Conservation (phyloP, 2,329 filamentous ascomycete species). For the Fusarium chuoi region DNA sequence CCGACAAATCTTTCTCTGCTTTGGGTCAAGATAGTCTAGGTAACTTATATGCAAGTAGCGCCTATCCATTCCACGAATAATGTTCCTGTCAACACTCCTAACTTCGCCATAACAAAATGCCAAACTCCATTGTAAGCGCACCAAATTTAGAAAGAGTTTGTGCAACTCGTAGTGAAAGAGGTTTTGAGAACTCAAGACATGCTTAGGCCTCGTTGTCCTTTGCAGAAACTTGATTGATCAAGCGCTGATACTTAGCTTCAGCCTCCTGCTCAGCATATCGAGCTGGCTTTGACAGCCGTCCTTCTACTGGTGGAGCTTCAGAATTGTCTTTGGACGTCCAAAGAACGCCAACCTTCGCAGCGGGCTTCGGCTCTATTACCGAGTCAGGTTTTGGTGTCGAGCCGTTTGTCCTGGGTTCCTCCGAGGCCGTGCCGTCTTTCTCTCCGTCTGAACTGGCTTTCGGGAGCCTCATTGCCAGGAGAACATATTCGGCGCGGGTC, state of each 20-base stretch:
- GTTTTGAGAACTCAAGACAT: not conserved
- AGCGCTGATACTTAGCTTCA: conserved; percentile 50
- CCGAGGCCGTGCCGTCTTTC: conserved; percentile 40
- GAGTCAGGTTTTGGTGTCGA: conserved; percentile 47
- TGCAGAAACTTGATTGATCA: conserved; percentile 51
- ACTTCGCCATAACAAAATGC: conserved; percentile 25
- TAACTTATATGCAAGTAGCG: conserved; percentile 14
- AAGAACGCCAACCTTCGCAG: conserved; percentile 48
- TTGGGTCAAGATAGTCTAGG: conserved; percentile 12
- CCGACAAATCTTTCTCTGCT: not conserved
- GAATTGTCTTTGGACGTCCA: conserved; percentile 48
- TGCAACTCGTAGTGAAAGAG: conserved; percentile 1
- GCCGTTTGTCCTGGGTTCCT: conserved; percentile 47
- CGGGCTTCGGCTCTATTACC: conserved; percentile 37
- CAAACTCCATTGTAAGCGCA: conserved; percentile 20
- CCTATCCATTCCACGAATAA: conserved; percentile 16
- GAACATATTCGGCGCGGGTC: conserved; percentile 73
- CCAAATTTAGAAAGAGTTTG: conserved; percentile 31
- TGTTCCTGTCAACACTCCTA: conserved; percentile 38
- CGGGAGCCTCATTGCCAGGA: conserved; percentile 74
- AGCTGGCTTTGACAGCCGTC: conserved; percentile 36
- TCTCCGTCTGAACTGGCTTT: conserved; percentile 50
- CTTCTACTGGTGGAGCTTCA: conserved; percentile 28
- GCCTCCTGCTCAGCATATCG: conserved; percentile 51
- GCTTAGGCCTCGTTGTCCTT: conserved; percentile 44